Evolutionary conservation across 305 asterid species (phyloP).

Genomic region (Rubia tinctorum): DNA sequence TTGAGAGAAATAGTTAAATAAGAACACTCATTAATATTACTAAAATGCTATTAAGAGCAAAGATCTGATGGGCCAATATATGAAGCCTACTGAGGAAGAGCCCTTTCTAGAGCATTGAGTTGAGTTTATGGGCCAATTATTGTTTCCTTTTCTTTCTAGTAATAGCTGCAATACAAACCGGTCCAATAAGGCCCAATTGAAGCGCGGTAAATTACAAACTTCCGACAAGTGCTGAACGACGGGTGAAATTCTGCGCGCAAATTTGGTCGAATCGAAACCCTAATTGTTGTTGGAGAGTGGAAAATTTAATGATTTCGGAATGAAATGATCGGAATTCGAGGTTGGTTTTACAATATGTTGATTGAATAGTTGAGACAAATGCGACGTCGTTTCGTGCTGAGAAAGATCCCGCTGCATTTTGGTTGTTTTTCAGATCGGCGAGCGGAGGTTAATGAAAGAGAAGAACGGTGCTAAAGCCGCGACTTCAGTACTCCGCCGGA

Average conservation of each 20-base stretch:
- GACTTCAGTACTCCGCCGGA: constrained; percentile 51
- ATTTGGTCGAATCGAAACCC: background rate
- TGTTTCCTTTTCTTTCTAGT: background rate
- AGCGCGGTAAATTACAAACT: background rate
- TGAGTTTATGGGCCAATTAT: background rate
- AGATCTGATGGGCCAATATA: no score
- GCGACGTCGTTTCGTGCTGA: background rate
- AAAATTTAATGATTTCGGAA: background rate
- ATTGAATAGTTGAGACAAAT: background rate
- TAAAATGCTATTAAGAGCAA: no score
- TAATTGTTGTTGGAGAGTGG: background rate
- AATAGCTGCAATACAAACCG: no score
- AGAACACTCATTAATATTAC: no score
- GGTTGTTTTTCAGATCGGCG: constrained; percentile 22
- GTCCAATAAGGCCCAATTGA: background rate
- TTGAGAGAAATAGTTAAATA: no score
- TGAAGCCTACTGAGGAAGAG: background rate
- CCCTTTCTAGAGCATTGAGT: background rate
- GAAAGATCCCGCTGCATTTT: background rate
- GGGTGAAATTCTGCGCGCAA: background rate
- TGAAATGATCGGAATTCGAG: constrained; percentile 4
- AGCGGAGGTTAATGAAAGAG: constrained; percentile 63
- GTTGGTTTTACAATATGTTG: background rate
- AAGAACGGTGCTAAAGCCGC: constrained; percentile 37
- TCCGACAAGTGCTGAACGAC: background rate